Conservation (phyloP, 345 rosid species). For the Populus alba region DNA sequence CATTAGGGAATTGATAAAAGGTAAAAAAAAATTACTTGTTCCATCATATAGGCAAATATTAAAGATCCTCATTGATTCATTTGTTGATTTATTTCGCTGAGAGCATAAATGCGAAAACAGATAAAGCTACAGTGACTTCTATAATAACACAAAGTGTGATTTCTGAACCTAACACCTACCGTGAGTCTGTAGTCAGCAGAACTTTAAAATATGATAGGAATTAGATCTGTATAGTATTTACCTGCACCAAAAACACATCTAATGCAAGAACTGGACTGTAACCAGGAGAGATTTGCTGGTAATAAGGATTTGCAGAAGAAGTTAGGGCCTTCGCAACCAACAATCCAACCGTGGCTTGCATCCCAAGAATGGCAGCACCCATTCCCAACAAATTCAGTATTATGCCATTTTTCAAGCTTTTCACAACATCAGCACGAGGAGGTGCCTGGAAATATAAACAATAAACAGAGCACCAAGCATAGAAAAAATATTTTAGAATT, state of each 20-base stretch:
- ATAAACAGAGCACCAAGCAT: neutral
- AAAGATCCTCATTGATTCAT: neutral
- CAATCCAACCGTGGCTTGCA: slow-evolving; percentile 93
- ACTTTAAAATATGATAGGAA: neutral
- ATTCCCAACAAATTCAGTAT: slow-evolving; percentile 76
- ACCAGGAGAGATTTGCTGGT: slow-evolving; percentile 83
- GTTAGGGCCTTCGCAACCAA: slow-evolving; percentile 95
- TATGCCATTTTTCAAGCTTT: slow-evolving; percentile 81
- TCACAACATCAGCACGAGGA: slow-evolving; percentile 95
- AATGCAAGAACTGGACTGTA: slow-evolving; percentile 81
- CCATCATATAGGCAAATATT: neutral
- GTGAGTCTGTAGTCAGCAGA: neutral
- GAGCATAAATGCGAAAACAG: neutral
- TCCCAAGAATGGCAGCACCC: slow-evolving; percentile 91
- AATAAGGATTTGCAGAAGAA: slow-evolving; percentile 78
- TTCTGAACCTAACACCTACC: neutral
- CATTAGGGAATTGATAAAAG: neutral
- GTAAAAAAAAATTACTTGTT: neutral
- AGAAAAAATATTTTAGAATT: neutral
- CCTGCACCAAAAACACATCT: slow-evolving; percentile 98
- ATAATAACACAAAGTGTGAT: neutral
- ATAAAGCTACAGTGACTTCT: neutral
- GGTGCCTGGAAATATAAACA: slow-evolving; percentile 66
- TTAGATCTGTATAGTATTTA: slow-evolving; percentile 17
- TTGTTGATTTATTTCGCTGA: neutral